These are phyloP conservation scores for Parietaria judaica DNA, from an alignment of 306 rosid species.

Conservation along the genomic window DNA sequence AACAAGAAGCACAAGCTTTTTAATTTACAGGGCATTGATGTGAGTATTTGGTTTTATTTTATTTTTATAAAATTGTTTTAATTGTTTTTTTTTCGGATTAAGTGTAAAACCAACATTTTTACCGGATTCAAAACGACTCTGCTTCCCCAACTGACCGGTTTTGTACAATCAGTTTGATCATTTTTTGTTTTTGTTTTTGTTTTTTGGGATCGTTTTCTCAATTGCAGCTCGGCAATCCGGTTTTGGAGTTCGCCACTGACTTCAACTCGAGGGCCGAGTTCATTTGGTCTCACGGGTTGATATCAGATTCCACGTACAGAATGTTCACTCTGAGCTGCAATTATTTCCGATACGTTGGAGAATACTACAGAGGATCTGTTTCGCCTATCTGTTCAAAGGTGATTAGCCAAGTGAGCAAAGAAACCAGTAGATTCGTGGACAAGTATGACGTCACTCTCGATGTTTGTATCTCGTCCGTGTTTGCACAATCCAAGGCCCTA, in stretches of 20 bases:
- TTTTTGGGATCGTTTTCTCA: too few relatives aligned
- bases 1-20: conserved; percentile 26
- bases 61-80: too few relatives aligned
- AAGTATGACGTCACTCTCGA: conserved; percentile 59
- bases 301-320: conserved; percentile 43
- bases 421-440: conserved; percentile 56
- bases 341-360: conserved; percentile 44
- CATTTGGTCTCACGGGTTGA: conserved; percentile 55
- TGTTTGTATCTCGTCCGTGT: conserved; percentile 46
- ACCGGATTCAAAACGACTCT: too few relatives aligned
- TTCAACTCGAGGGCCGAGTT: conserved; percentile 53
- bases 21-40: conserved; percentile 52
- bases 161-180: not conserved
- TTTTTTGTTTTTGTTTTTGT: not conserved
- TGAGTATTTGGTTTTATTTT: conserved; percentile 22
- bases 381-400: conserved; percentile 44
- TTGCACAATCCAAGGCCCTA: conserved; percentile 39
- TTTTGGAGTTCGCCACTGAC: conserved; percentile 43
- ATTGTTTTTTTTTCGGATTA: not conserved
- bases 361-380: conserved; percentile 42
- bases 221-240: conserved; percentile 51
- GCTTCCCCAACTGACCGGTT: too few relatives aligned
- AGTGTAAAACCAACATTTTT: too few relatives aligned
- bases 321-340: conserved; percentile 46
- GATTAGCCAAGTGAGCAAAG: conserved; percentile 46